Conservation (phyloP, 441 rosid genomes). For the Mallotus japonicus region DNA sequence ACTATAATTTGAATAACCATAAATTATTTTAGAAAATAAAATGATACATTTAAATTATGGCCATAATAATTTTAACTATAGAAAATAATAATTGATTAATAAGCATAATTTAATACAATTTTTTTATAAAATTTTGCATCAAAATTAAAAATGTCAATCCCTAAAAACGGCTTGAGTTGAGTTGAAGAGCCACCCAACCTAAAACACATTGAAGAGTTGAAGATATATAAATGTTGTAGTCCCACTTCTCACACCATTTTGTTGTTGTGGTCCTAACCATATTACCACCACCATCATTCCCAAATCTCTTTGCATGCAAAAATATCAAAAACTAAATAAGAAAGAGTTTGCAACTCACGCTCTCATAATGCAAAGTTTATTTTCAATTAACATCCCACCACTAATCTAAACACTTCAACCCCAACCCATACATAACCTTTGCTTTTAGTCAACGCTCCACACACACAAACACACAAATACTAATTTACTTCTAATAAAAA, state of each 20-base stretch:
- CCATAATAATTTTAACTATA: too few species aligned
- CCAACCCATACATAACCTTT: background rate
- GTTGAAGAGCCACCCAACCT: background rate
- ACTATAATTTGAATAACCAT: too few species aligned
- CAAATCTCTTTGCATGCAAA: too few species aligned
- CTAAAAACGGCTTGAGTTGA: background rate
- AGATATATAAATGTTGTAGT: background rate
- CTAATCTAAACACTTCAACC: conserved; percentile 5
- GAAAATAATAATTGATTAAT: too few species aligned
- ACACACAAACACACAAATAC: background rate
- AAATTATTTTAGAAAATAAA: too few species aligned
- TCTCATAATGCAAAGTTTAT: background rate
- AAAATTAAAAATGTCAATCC: background rate
- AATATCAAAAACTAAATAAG: background rate
- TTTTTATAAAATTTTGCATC: too few species aligned
- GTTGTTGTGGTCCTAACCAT: background rate
- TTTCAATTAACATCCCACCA: background rate
- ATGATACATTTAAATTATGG: too few species aligned
- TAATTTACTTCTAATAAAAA: background rate
- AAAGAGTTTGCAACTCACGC: background rate
- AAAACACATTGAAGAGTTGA: background rate
- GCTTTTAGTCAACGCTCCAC: conserved; percentile 13
- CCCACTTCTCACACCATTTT: background rate
- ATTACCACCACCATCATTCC: background rate
- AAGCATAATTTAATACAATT: too few species aligned